These are phyloP conservation scores for Umbelopsis vinacea DNA, from an alignment of 192 early-diverging fungal genomes.

Conservation along the genomic window DNA sequence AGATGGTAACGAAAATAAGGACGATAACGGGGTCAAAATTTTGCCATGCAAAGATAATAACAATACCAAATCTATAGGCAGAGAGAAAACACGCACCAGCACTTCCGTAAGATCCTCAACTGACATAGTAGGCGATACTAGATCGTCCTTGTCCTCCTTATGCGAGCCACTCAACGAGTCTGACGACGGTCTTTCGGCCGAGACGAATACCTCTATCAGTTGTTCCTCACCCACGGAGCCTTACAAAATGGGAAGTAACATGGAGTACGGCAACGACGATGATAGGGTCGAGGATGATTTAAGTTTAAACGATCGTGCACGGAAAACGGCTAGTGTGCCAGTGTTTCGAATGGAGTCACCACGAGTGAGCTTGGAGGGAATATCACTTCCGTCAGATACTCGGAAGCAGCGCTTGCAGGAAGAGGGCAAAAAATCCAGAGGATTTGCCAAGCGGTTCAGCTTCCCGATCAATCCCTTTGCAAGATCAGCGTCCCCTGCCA, in stretches of 20 bases:
- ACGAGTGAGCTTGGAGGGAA: neutral
- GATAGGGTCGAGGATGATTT: neutral
- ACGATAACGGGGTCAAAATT: too few species aligned
- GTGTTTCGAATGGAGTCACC: neutral
- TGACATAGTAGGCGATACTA: neutral
- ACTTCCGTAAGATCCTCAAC: neutral
- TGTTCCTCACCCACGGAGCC: neutral
- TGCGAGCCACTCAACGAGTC: neutral
- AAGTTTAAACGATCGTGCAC: neutral
- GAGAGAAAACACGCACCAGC: too few species aligned
- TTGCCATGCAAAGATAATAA: too few species aligned
- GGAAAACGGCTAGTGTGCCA: neutral
- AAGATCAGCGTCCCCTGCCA: neutral
- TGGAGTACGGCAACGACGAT: neutral
- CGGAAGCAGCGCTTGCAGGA: neutral
- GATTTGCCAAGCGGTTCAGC: constrained; percentile 1
- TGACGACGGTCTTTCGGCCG: neutral
- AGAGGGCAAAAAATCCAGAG: neutral
- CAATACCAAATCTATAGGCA: too few species aligned
- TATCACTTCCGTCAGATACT: neutral
- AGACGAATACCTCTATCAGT: neutral
- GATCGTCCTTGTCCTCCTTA: neutral
- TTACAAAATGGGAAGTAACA: neutral
- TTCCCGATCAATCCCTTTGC: constrained; percentile 14
- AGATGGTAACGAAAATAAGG: too few species aligned